Evolutionary conservation across 805 yeast species (phyloP).

Genomic region (Starmerella powellii): DNA sequence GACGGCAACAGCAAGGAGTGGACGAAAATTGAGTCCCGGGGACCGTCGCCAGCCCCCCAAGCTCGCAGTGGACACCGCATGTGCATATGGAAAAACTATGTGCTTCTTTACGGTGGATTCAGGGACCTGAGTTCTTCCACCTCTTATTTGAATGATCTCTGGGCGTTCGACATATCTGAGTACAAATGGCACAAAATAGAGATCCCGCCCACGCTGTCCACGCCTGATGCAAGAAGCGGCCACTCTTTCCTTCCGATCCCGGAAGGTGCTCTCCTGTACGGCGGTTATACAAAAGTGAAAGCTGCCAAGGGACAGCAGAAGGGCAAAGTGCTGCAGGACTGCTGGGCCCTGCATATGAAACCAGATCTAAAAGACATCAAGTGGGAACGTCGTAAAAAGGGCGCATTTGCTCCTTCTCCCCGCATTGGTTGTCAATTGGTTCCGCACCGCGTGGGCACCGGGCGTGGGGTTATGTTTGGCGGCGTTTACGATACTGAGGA

Average conservation of each 20-base stretch:
- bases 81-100: slow-evolving; percentile 82
- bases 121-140: slow-evolving; percentile 78
- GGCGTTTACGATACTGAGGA: slow-evolving; percentile 94
- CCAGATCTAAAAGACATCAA: slow-evolving; percentile 61
- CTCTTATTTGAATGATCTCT: slow-evolving; percentile 69
- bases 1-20: slow-evolving; percentile 79
- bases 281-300: slow-evolving; percentile 89
- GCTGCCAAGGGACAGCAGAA: slow-evolving; percentile 73
- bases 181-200: slow-evolving; percentile 87
- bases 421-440: slow-evolving; percentile 92
- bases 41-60: slow-evolving; percentile 39
- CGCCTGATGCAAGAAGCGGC: slow-evolving; percentile 89
- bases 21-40: slow-evolving; percentile 69
- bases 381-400: slow-evolving; percentile 84
- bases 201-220: slow-evolving; percentile 64
- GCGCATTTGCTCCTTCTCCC: slow-evolving; percentile 82
- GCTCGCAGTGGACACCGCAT: slow-evolving; percentile 89
- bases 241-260: slow-evolving; percentile 68
- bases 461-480: slow-evolving; percentile 86
- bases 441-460: slow-evolving; percentile 47
- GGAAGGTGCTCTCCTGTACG: slow-evolving; percentile 79
- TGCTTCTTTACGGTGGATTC: slow-evolving; percentile 83
- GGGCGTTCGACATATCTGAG: slow-evolving; percentile 84
- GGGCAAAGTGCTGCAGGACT: slow-evolving; percentile 78
- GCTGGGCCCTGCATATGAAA: slow-evolving; percentile 82